Evolutionary conservation across 1,139 yeast genomes (phyloP).

Genomic region (Nakaseomyces delphensis): DNA sequence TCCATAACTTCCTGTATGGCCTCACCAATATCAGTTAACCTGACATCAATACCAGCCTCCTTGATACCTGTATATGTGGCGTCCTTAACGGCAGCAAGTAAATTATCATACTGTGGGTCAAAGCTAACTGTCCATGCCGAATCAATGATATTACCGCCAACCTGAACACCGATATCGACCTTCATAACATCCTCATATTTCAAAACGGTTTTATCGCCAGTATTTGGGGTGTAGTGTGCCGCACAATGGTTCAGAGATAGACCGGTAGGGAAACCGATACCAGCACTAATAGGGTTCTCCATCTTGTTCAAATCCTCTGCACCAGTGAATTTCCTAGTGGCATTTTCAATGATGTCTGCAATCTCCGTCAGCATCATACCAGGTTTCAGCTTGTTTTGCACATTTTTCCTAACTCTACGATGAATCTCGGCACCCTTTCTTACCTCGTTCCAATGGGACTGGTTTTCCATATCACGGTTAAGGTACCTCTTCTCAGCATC

Average conservation of each 20-base stretch:
- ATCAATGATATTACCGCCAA: conserved; percentile 90
- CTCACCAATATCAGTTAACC: conserved; percentile 91
- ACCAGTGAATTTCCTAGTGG: conserved; percentile 67
- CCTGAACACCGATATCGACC: conserved; percentile 95
- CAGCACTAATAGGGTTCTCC: conserved; percentile 45
- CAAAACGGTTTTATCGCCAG: conserved; percentile 79
- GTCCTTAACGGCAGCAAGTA: conserved; percentile 75
- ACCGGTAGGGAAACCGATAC: conserved; percentile 97
- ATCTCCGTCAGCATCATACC: conserved; percentile 90
- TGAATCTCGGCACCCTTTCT: conserved; percentile 96
- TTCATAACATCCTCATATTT: conserved; percentile 88
- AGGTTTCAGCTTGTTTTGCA: conserved; percentile 67
- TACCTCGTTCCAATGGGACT: conserved; percentile 71
- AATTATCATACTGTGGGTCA: conserved; percentile 70
- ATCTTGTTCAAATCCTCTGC: conserved; percentile 36
- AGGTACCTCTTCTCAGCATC: conserved; percentile 77
- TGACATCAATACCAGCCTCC: conserved; percentile 93
- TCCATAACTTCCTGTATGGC: conserved; percentile 97
- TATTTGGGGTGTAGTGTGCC: conserved; percentile 96
- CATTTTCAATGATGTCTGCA: conserved; percentile 81
- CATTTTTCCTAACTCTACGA: conserved; percentile 77
- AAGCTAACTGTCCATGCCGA: conserved; percentile 92
- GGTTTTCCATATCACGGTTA: conserved; percentile 49
- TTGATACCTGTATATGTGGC: conserved; percentile 92
- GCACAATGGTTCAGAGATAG: conserved; percentile 88